phyloP scores from a whole-genome alignment of 1,284 basidiomycete species.

The Apiotrichum sp. region DNA sequence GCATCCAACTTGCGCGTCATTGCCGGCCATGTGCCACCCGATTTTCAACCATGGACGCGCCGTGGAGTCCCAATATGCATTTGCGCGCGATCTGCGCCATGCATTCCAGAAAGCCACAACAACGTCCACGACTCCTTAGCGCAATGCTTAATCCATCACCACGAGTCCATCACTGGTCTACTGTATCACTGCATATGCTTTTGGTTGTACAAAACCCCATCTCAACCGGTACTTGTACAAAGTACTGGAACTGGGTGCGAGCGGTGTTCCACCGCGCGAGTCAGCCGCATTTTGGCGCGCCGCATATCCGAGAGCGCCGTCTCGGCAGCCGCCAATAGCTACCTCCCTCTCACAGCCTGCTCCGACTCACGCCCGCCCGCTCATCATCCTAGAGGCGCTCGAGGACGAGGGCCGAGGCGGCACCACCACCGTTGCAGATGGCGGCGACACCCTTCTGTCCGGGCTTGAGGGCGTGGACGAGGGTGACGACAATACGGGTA shows the following conservation, averaged over 20 bases:
- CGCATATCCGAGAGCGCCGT: no score
- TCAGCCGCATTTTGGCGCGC: neutral
- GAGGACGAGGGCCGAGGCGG: slow-evolving; percentile 81
- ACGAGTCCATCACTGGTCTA: neutral
- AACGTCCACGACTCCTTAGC: no score
- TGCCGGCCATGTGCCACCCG: neutral
- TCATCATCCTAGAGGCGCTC: slow-evolving; percentile 60
- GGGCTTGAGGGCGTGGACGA: slow-evolving; percentile 84
- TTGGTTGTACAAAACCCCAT: neutral
- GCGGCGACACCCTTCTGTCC: slow-evolving; percentile 96
- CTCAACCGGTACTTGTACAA: neutral
- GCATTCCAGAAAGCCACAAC: no score
- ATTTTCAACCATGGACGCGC: neutral
- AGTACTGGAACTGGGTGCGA: neutral
- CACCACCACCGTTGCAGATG: slow-evolving; percentile 97
- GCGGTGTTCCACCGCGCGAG: neutral
- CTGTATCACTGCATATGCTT: slow-evolving; percentile 1
- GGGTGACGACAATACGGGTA: slow-evolving; percentile 87
- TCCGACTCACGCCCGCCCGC: slow-evolving; percentile 4
- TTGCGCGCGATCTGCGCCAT: no score
- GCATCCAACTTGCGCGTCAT: no score
- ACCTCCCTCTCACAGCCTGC: neutral
- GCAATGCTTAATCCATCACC: no score
- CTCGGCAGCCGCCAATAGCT: neutral
- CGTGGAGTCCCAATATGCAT: neutral